These are phyloP conservation scores for Harringtonia lauricola DNA, from an alignment of 2,329 filamentous ascomycete species.

Conservation along the genomic window DNA sequence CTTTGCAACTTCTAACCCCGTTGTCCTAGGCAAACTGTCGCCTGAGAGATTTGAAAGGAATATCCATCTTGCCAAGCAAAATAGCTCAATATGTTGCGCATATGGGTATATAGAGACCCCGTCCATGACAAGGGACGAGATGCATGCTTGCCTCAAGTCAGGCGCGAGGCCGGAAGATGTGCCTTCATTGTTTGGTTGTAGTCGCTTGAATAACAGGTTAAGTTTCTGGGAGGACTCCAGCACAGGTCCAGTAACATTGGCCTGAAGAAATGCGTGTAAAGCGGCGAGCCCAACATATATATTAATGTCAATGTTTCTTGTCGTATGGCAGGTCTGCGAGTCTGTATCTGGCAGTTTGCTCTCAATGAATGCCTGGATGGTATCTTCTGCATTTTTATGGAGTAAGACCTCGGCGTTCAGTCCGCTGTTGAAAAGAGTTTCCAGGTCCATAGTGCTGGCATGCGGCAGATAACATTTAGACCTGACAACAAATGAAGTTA, in stretches of 20 bases:
- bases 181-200: not conserved
- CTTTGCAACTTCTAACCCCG: not conserved
- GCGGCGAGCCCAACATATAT: slow-evolving; percentile 51
- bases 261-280: slow-evolving; percentile 71
- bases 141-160: slow-evolving; percentile 44
- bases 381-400: not conserved
- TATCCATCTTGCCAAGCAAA: slow-evolving; percentile 53
- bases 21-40: not conserved
- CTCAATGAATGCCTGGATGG: slow-evolving; percentile 6
- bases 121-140: slow-evolving; percentile 65
- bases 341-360: too few relatives aligned
- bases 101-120: slow-evolving; percentile 79
- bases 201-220: slow-evolving; percentile 22
- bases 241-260: slow-evolving; percentile 78
- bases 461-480: not conserved
- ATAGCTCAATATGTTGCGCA: slow-evolving; percentile 73
- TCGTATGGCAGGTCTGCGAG: too few relatives aligned
- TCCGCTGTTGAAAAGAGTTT: slow-evolving; percentile 1
- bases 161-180: not conserved
- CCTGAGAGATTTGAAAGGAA: not conserved
- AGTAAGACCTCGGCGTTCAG: slow-evolving; percentile 7
- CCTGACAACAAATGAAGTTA: too few relatives aligned
- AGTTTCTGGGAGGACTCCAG: slow-evolving; percentile 30
- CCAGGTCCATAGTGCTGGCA: slow-evolving; percentile 5
- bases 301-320: not conserved